Conservation (phyloP, 345 rosid genomes). For the Syzygium aromaticum region DNA sequence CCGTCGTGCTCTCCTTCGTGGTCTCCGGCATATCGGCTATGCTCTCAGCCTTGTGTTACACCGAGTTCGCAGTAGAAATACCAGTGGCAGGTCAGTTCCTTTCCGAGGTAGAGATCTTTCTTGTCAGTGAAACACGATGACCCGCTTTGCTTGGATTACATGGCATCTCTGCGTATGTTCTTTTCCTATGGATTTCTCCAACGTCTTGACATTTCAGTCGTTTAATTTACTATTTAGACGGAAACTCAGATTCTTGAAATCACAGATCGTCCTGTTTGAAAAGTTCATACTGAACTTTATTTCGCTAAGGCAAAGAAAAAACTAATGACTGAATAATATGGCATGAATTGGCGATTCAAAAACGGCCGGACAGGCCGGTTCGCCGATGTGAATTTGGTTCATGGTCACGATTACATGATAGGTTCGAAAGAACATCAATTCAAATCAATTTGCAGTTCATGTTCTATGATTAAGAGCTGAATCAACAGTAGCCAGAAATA, state of each 20-base stretch:
- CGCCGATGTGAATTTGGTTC: neutral
- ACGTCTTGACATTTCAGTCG: too few relatives aligned
- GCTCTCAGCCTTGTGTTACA: conserved; percentile 94
- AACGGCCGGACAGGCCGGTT: neutral
- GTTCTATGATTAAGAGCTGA: neutral
- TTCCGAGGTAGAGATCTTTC: neutral
- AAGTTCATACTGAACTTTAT: too few relatives aligned
- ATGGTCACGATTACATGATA: neutral
- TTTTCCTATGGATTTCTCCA: too few relatives aligned
- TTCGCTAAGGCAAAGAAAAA: too few relatives aligned
- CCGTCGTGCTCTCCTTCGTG: conserved; percentile 71
- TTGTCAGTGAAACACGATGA: neutral
- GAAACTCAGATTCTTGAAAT: too few relatives aligned
- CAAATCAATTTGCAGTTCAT: neutral
- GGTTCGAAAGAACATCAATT: neutral
- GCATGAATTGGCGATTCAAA: neutral
- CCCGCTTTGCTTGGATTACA: neutral
- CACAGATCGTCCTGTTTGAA: too few relatives aligned
- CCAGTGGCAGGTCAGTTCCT: conserved; percentile 54
- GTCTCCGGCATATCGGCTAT: conserved; percentile 80
- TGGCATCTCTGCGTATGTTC: too few relatives aligned
- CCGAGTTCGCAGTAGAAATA: conserved; percentile 94
- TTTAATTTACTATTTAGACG: too few relatives aligned
- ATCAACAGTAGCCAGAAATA: neutral
- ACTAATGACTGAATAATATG: neutral